Evolutionary conservation across 306 rosid genomes (phyloP).

Genomic region (Cicer pinnatifidum): DNA sequence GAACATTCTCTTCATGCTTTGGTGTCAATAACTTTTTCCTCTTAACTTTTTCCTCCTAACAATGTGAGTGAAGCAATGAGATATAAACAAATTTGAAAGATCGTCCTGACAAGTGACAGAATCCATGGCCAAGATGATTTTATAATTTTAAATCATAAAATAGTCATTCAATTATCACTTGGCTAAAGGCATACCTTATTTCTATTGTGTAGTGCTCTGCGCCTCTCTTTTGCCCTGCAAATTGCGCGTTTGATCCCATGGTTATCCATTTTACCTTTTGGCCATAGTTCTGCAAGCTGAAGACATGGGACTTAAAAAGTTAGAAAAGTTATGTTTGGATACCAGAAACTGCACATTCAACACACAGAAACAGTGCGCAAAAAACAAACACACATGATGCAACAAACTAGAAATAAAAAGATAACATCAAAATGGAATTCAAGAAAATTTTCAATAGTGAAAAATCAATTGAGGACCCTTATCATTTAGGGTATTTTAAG

Average conservation of each 20-base stretch:
- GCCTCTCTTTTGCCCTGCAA: constrained; percentile 87
- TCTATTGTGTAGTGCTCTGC: constrained; percentile 57
- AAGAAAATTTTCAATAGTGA: background rate
- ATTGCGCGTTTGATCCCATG: constrained; percentile 91
- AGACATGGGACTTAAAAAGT: constrained; percentile 32
- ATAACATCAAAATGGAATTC: background rate
- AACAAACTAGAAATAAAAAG: constrained; percentile 9
- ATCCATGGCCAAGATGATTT: background rate
- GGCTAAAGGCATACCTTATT: constrained; percentile 61
- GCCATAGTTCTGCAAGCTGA: constrained; percentile 96
- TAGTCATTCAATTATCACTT: background rate
- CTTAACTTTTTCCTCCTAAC: constrained; percentile 75
- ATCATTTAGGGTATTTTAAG: background rate
- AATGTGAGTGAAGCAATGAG: constrained; percentile 35
- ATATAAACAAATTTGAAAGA: constrained; percentile 21
- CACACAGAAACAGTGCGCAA: background rate
- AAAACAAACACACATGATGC: background rate
- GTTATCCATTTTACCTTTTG: constrained; percentile 91
- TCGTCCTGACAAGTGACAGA: background rate
- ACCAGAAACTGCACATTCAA: constrained; percentile 28
- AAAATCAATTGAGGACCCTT: constrained; percentile 11
- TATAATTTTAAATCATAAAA: background rate
- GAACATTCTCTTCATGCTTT: constrained; percentile 62
- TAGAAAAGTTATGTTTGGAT: constrained; percentile 5
- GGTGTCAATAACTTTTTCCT: constrained; percentile 69